Evolutionary conservation across 352 stramenopile species (phyloP), one percentile per base, ranked within the genome.

Genomic region (Phytophthora capsici): DNA sequence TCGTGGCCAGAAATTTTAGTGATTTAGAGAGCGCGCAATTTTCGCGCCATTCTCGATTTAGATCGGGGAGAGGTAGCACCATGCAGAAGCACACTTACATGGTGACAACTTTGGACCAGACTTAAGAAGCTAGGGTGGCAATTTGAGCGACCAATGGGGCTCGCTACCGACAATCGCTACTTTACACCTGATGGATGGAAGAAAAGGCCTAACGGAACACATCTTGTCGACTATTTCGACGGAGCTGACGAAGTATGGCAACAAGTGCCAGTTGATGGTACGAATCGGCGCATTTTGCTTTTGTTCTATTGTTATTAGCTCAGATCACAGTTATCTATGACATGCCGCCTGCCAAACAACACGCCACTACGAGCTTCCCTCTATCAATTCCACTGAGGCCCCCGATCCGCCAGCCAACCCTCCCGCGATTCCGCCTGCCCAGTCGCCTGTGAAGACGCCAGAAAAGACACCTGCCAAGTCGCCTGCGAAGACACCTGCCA

Each of bases 161-260:
- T 57, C 17, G 36, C 50, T n/a, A 47, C 4, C 6, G 50, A 57
- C 13, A 47, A 47, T n/a, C 32, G 22, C 10, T 48, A 48, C 23
- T 57, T 48, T 25, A 57, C 50, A n/a, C 13, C 20, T 23, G n/a
- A 23, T 7, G 36, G 36, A 6, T 57, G 50, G 50, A 26, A 57
- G 1, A 57, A 47, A n/a, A 32, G 34, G 10, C 34, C 50, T 22
- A 48, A 57, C 9, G 36, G 6, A 25, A 47, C 36, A 10, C 36
- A 57, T 37, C 37, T 48, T 8, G 50, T 48, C 4, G 34, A 46
- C 49, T 46, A 57, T n/a, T 57, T 57, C 41, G 34, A 57, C 19
- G 49, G 49, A 36, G 7, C 49, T 37, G 19, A 46, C n/a, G 49
- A 57, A 36, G 17, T 57, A 12, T 57, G 49, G 34, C 4, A 12